Percentiles rank a stretch among this genome's conserved stretches.
phyloP scores from a whole-genome alignment of 2,329 filamentous ascomycete genomes.

The Xylaria sp. region DNA sequence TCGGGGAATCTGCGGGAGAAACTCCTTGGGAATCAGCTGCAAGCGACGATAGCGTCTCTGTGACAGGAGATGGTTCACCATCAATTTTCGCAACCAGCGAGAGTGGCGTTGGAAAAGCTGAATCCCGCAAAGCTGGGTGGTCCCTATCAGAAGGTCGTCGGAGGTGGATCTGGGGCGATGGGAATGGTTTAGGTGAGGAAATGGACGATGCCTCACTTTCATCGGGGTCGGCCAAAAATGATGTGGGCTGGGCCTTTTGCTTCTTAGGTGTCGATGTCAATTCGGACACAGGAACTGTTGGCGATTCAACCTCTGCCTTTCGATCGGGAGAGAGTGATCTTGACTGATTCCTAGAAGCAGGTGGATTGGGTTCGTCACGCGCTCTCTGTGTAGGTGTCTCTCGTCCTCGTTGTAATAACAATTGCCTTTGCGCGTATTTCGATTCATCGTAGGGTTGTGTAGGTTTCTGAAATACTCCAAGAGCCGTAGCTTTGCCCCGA shows the following conservation, averaged over 20 bases:
- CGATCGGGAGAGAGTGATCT: conserved; percentile 59
- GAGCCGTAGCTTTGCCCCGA: conserved; percentile 56
- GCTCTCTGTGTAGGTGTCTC: conserved; percentile 65
- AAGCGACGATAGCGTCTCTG: conserved; percentile 41
- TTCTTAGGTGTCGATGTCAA: conserved; percentile 48
- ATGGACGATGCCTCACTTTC: conserved; percentile 51
- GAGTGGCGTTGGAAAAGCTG: conserved; percentile 57
- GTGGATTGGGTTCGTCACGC: conserved; percentile 59
- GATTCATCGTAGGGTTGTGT: conserved; percentile 82
- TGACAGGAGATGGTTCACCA: conserved; percentile 47
- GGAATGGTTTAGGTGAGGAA: conserved; percentile 38
- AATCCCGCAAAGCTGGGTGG: conserved; percentile 64
- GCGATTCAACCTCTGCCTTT: conserved; percentile 49
- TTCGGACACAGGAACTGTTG: conserved; percentile 43
- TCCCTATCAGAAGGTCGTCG: conserved; percentile 63
- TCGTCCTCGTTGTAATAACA: conserved; percentile 80
- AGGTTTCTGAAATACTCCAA: conserved; percentile 69
- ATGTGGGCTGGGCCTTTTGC: conserved; percentile 51
- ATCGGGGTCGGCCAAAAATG: conserved; percentile 58
- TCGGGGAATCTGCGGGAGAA: conserved; percentile 75
- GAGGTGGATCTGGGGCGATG: conserved; percentile 53
- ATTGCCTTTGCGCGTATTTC: conserved; percentile 82
- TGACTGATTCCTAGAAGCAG: conserved; percentile 55
- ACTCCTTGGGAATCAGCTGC: conserved; percentile 39
- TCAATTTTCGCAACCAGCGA: conserved; percentile 48